Evolutionary conservation across 352 stramenopile species (phyloP).

Genomic region (Elongisporangium undulatum): DNA sequence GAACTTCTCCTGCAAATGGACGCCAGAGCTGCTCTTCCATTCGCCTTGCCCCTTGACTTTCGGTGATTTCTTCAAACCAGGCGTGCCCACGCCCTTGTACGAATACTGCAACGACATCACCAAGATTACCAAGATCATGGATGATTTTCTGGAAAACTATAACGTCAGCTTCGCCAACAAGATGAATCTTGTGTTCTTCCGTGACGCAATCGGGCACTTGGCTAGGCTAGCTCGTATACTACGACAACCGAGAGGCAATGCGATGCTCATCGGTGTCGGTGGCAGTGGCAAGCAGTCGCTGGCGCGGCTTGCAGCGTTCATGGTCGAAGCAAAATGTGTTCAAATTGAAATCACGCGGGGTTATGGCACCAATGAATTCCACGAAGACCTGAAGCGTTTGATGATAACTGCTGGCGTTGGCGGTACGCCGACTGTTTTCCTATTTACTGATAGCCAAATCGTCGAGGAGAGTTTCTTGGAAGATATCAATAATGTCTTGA

Average conservation of each 20-base stretch:
- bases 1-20: conserved; percentile 79
- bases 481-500: conserved; percentile 97
- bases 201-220: conserved; percentile 90
- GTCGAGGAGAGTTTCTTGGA: conserved; percentile 94
- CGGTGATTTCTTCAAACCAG: conserved; percentile 90
- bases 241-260: conserved; percentile 90
- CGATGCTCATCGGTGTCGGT: conserved; percentile 95
- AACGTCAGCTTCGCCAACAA: conserved; percentile 92
- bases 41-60: conserved; percentile 87
- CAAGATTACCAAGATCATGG: conserved; percentile 85
- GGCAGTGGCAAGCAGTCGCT: conserved; percentile 93
- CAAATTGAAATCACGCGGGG: conserved; percentile 92
- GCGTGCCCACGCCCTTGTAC: conserved; percentile 70
- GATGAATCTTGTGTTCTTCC: conserved; percentile 97
- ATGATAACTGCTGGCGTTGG: conserved; percentile 92
- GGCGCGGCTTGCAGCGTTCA: conserved; percentile 87
- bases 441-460: conserved; percentile 96
- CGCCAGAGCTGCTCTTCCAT: conserved; percentile 85
- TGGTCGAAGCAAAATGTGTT: conserved; percentile 89
- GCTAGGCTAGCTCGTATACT: conserved; percentile 88
- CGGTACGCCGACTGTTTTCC: conserved; percentile 75
- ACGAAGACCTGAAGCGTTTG: conserved; percentile 92
- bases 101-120: conserved; percentile 78
- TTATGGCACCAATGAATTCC: conserved; percentile 88
- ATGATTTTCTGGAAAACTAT: conserved; percentile 93